Evolutionary conservation across 169 alveolate species (phyloP), one percentile per base, ranked within the genome.

Genomic region (Miamiensis avidus): DNA sequence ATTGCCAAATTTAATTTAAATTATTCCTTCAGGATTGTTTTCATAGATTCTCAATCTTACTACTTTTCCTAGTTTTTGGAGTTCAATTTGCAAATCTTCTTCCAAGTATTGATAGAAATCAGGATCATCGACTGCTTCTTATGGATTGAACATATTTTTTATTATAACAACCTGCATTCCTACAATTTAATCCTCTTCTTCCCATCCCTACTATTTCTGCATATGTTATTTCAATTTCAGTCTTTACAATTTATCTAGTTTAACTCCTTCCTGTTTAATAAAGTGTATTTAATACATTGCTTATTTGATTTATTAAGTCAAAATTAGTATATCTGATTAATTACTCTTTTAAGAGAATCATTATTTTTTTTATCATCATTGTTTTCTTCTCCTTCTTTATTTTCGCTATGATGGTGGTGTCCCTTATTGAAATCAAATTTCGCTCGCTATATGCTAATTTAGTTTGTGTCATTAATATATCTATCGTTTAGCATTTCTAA

Each of bases 21-120:
- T 93, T 1, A 94, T 93, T 33, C 97, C 97, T 31, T 88, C 89
- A 6, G 97, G 96, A 89, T 96, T 88, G 27, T 92, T 90, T 31
- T 88, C 82, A 79, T 91, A 95, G 26, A 92, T 83, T 74, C 91
- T 92, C 11, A 93, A 81, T 76, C 91, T 93, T 27, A 94, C 89
- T n/a, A 96, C 91, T 25, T 89, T 82, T 25, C 93, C 95, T 20
- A 78, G 27, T 11, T 82, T 27, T 73, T 93, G 92, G 28, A 84
- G 65, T 34, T 89, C 93, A 28, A 25, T 34, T 26, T 81, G 78
- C 26, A 96, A 34, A 64, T 93, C 97, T 33, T 65, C 77, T 79
- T 91, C 93, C 16, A 94, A 79, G 33, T 91, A 94, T 76, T 90
- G 75, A 49, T 86, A 89, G 83, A 89, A 93, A 27, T 75, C 34